These are phyloP conservation scores for Laetiporus sulphureus DNA, from an alignment of 1,284 basidiomycete genomes.

Conservation along the genomic window DNA sequence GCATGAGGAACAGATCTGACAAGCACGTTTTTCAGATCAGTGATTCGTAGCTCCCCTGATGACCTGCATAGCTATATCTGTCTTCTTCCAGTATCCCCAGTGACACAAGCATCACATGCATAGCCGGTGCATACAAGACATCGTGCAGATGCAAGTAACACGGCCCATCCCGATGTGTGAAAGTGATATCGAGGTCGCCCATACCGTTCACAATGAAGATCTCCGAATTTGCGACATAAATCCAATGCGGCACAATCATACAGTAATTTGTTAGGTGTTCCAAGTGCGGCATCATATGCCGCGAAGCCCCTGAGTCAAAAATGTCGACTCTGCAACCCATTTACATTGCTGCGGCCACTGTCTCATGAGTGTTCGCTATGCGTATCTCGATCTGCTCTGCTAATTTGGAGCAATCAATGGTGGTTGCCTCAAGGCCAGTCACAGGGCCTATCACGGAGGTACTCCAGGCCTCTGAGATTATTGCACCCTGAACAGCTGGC, in stretches of 20 bases:
- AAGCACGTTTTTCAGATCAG: too few relatives aligned
- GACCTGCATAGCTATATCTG: constrained; percentile 11
- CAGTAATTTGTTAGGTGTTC: constrained; percentile 16
- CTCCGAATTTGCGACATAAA: constrained; percentile 23
- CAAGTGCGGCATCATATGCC: constrained; percentile 24
- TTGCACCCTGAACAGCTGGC: not conserved
- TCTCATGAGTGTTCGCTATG: not conserved
- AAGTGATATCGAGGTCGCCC: constrained; percentile 22
- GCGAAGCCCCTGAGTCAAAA: not conserved
- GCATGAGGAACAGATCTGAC: too few relatives aligned
- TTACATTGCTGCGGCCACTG: not conserved
- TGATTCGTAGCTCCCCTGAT: not conserved
- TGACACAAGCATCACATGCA: constrained; percentile 28
- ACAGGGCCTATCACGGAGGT: too few relatives aligned
- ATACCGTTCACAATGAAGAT: constrained; percentile 23
- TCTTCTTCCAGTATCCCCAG: constrained; percentile 19
- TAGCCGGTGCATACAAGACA: constrained; percentile 27
- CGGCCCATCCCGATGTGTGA: constrained; percentile 25
- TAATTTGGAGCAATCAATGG: not conserved
- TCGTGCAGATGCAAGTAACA: constrained; percentile 17
- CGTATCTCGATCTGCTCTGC: not conserved
- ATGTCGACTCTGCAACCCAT: not conserved
- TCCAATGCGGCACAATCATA: constrained; percentile 17
- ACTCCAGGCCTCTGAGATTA: constrained; percentile 1
- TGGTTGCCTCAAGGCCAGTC: not conserved